Conservation (phyloP, 2,329 filamentous ascomycete species). For the Stemphylium beticola region DNA sequence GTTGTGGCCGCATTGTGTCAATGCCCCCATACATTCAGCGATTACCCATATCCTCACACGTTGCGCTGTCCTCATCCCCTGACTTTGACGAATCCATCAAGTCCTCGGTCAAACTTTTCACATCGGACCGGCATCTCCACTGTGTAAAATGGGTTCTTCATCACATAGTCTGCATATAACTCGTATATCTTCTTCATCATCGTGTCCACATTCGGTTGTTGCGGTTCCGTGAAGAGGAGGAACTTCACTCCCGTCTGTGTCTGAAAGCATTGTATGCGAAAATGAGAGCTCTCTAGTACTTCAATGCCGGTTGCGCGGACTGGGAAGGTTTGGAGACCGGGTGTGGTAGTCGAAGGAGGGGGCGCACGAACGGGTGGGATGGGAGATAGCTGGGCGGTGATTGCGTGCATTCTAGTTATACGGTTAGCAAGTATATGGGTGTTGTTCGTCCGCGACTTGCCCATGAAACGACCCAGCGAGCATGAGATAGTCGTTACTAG, state of each 20-base stretch:
- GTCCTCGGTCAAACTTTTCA: constrained; percentile 89
- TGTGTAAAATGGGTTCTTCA: constrained; percentile 99
- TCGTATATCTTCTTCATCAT: constrained; percentile 89
- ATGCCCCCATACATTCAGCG: not conserved
- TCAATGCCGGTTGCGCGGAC: constrained; percentile 76
- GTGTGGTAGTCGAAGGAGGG: constrained; percentile 29
- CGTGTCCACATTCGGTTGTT: constrained; percentile 84
- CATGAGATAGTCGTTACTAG: constrained; percentile 95
- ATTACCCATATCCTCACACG: not conserved
- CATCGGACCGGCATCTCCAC: constrained; percentile 96
- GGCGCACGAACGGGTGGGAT: constrained; percentile 32
- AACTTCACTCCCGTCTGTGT: constrained; percentile 96
- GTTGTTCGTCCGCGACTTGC: constrained; percentile 54
- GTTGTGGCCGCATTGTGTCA: not conserved
- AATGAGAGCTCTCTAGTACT: constrained; percentile 91
- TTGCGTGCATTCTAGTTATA: constrained; percentile 64
- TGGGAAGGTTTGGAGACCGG: constrained; percentile 46
- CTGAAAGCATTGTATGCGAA: constrained; percentile 94
- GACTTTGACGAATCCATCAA: constrained; percentile 77
- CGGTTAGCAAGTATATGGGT: constrained; percentile 4
- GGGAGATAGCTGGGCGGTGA: constrained; percentile 56
- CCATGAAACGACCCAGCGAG: constrained; percentile 97
- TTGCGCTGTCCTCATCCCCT: constrained; percentile 31
- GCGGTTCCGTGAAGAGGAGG: constrained; percentile 88
- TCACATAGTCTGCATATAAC: constrained; percentile 94